Evolutionary conservation across 2,329 filamentous ascomycete species (phyloP), one percentile per base, ranked within the genome.

Genomic region (Fusarium irregulare): DNA sequence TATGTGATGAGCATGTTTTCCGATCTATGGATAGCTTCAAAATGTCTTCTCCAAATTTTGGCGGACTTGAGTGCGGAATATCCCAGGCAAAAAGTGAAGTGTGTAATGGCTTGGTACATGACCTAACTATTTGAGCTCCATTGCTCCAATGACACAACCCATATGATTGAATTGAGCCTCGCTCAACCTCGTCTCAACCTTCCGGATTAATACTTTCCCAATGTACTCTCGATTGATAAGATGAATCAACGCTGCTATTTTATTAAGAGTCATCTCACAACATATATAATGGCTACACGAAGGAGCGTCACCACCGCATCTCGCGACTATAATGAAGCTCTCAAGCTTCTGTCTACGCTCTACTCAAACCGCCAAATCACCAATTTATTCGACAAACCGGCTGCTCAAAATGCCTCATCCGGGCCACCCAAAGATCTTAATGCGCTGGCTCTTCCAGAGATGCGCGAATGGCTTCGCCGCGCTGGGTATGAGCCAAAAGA

Each of bases 291-390:
- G 47, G 62, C 45, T 25, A 41, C 47, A 23, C 60, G 20, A 9
- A 55, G 69, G 34, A 37, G 63, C 27, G 56, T 69, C 25, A 59
- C 47, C 57, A 73, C 62, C 48, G 60, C 64, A 45, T 57, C 74
- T 9, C 83, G 80, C 64, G 81, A 80, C 23, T 89, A 89, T 72
- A 79, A 91, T 80, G 88, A 89, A 72, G 94, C 94, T 40, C 89
- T 97, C 41, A 79, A 85, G 56, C 89, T 91, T 60, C 88, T 97
- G 72, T 91, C 93, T 72, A 88, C 88, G 50, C 85, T 97, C 56
- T 92, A 95, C 75, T 91, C 92, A 58, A 97, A 97, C 79, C 91
- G 90, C 73, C 87, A 91, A 41, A 84, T 92, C 62, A 85, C 83
- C 10, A 78, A 80, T 20, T 82, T 87, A 47, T 88, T 88, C 74